Evolutionary conservation across 345 rosid species (phyloP).

Genomic region (Gossypium turneri): DNA sequence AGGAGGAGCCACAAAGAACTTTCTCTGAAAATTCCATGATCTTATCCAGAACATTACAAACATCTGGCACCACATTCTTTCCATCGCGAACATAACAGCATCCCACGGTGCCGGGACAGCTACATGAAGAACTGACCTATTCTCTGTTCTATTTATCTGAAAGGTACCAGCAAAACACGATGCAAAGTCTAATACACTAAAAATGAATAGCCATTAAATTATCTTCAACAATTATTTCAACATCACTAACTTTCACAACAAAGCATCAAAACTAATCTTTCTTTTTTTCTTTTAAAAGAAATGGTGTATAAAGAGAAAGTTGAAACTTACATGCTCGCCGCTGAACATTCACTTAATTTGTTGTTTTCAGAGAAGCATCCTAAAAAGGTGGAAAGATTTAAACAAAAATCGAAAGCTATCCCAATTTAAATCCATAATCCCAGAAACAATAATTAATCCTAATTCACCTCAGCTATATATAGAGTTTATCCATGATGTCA

Average conservation of each 20-base stretch:
- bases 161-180: constrained; percentile 14
- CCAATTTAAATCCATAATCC: not conserved
- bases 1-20: constrained; percentile 79
- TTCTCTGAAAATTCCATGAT: constrained; percentile 79
- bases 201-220: not conserved
- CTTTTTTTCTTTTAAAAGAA: not conserved
- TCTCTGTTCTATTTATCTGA: constrained; percentile 88
- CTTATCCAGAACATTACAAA: constrained; percentile 87
- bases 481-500: constrained; percentile 64
- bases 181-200: not conserved
- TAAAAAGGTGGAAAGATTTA: constrained; percentile 21
- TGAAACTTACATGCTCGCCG: constrained; percentile 71
- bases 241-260: not conserved
- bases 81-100: constrained; percentile 69
- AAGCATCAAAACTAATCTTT: not conserved
- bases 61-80: constrained; percentile 82
- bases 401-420: not conserved
- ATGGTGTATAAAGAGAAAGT: not conserved
- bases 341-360: constrained; percentile 69
- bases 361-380: constrained; percentile 67
- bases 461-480: constrained; percentile 67
- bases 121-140: constrained; percentile 89
- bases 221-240: not conserved
- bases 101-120: constrained; percentile 88
- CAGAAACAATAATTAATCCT: constrained; percentile 3